These are phyloP conservation scores for Tolypocladium capitatum DNA, from an alignment of 2,329 filamentous ascomycete species.

Conservation along the genomic window DNA sequence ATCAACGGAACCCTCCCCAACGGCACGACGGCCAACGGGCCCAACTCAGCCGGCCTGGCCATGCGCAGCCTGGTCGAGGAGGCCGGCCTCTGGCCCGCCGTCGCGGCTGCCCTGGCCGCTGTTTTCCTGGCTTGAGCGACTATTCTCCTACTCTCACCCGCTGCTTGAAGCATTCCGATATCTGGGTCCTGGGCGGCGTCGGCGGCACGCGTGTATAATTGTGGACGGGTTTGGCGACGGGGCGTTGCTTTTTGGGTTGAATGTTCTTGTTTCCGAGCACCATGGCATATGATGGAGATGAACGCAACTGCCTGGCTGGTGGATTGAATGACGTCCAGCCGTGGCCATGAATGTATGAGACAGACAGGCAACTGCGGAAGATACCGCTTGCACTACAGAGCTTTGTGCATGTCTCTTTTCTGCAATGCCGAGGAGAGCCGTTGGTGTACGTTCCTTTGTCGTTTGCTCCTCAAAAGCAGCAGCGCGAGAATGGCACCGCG, in stretches of 20 bases:
- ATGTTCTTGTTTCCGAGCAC: neutral
- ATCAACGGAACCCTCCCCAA: conserved; percentile 67
- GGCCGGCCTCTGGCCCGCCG: conserved; percentile 37
- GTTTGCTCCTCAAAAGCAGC: too few relatives aligned
- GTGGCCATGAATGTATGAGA: too few relatives aligned
- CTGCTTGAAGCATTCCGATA: neutral
- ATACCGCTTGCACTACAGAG: too few relatives aligned
- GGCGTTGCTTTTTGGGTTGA: neutral
- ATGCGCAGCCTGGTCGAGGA: conserved; percentile 20
- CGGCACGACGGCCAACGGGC: conserved; percentile 37
- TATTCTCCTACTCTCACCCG: neutral
- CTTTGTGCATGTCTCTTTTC: too few relatives aligned
- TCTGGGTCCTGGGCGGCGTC: neutral
- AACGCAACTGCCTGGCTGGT: too few relatives aligned
- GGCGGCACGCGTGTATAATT: neutral
- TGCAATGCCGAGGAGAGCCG: too few relatives aligned
- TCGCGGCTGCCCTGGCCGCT: conserved; percentile 28
- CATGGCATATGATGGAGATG: neutral
- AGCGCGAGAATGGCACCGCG: too few relatives aligned
- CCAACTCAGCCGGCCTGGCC: conserved; percentile 15
- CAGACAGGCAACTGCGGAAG: too few relatives aligned
- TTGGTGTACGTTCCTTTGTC: too few relatives aligned
- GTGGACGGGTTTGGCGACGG: neutral
- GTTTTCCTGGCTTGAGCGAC: conserved; percentile 27
- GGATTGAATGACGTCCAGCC: too few relatives aligned